Base-by-base conservation (phyloP, 495 filamentous ascomycete genomes). In the Annulohypoxylon bovei region DNA sequence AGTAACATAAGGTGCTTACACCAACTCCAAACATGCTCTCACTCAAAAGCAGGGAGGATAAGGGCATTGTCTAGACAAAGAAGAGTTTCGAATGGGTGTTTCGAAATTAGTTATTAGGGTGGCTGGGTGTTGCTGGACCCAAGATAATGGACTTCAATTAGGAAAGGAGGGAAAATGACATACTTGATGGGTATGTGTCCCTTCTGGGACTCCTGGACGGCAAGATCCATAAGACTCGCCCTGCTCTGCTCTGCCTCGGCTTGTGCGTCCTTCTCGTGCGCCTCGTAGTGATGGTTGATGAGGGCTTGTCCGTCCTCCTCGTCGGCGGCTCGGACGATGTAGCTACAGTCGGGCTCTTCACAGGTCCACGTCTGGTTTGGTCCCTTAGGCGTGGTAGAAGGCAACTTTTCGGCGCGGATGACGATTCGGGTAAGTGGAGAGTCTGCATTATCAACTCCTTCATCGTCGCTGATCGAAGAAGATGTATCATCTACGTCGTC, bases 311-410 rank as follows among this genome's bases (percentile, higher is more conserved):
- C 87, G 2, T 82, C 80, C 33, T 84, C 79, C 11, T 85, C 82
- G 47, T 87, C 85, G 22, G 87, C 88, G 27, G 82, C 84, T 70
- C 87, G 84, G 22, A 93, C 85, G 30, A 88, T 80, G 59, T 89
- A 87, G 27, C 75, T 75, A 76, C 93, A 96, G 27, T 85, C 90
- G 33, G 88, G 86, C 60, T 92, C 85, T 28, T 86, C 84, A 73
- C 93, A 96, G 9, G 80, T 81, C 91, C 92, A 95, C 1, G 86
- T 85, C 49, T 91, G 88, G 47, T 89, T 83, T 6, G 87, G 87
- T 1, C 84, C 84, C 55, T 85, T 81, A 20, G 79, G 80, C 1
- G 74, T 79, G 57, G 74, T 81, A 32, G 79, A 84, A 18, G 81
- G 84, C 52, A 83, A 62, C 50, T 74, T 79, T 39, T 85, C 83